Base-by-base conservation (phyloP, 177 flowering plant species). In the Vitis hybrid region DNA sequence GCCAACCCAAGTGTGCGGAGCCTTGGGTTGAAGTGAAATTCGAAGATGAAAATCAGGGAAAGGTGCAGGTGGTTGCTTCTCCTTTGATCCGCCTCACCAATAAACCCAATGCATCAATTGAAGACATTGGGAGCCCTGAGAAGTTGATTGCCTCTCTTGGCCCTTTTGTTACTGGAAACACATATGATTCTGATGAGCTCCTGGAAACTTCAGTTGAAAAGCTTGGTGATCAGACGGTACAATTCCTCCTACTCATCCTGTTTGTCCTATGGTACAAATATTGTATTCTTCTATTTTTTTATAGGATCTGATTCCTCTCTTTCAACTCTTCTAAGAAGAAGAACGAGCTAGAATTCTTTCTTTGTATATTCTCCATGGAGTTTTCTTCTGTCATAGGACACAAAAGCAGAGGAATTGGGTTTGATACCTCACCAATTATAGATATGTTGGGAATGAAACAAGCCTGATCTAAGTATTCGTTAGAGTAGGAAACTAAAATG, bases 11-110 rank as follows among this genome's bases (percentile, higher is more conserved):
- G 75, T 93, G 98, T 71, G 98, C 99, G 48, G 98, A 95, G 85
- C 99, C 99, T 1, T 95, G 99, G 99, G 84, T 93, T 51, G 99
- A 95, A 80, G 98, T 93, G 48, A 95, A 89, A 59, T 95, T 93
- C 58, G 98, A 95, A 71, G 89, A 93, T 63, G 99, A 89, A 68
- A 89, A 82, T 63, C 97, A 95, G 22, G 99, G 99, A 1, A 93
- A 95, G 74, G 77, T 95, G 12, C 99, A 95, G 73, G 93, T 95
- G 15, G 97, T 95, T 78, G 98, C 93, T 64, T 88, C 99, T 53
- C 97, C 99, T 50, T 74, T 95, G 68, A 87, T 95, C 13, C 93
- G 97, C 2, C 78, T 95, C 14, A 93, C 97, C n/a, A 93, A 95
- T 82, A 95, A 89, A 68, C 97, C 90, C 3, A 91, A 87, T 78